A percentile compares a stretch with the other conserved stretches of the same genome.
These are phyloP conservation scores for Trichoderma citrinoviride DNA, from an alignment of 2,329 filamentous ascomycete species.

Conservation along the genomic window DNA sequence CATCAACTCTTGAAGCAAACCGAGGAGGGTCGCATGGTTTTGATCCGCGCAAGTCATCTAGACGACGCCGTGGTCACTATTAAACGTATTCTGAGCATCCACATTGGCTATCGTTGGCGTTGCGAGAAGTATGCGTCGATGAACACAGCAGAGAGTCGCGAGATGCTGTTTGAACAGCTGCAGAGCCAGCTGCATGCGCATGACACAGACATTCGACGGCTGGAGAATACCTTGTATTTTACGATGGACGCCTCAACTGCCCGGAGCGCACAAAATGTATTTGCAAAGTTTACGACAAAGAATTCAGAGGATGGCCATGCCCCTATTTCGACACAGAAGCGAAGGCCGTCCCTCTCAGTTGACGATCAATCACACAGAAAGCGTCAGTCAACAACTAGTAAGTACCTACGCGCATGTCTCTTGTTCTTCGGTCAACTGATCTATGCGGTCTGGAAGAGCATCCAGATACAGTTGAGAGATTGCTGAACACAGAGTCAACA, in stretches of 20 bases:
- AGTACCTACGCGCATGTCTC: too few species aligned
- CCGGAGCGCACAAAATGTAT: background rate
- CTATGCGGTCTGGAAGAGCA: background rate
- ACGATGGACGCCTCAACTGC: background rate
- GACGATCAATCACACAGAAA: too few species aligned
- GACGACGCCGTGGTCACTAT: background rate
- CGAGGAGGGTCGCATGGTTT: background rate
- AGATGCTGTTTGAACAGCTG: background rate
- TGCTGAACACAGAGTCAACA: background rate
- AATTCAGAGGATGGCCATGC: background rate
- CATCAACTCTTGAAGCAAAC: background rate
- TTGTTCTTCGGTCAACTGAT: too few species aligned
- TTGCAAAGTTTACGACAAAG: too few species aligned
- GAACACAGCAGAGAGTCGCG: background rate
- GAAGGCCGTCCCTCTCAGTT: too few species aligned
- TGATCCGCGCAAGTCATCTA: background rate
- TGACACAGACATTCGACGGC: background rate
- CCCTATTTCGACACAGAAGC: background rate
- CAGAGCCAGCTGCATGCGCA: background rate
- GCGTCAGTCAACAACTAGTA: too few species aligned
- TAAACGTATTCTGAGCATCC: background rate
- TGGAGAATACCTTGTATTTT: background rate
- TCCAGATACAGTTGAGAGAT: background rate
- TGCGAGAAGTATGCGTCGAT: background rate
- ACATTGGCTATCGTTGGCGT: background rate